Conservation (phyloP, 129 eudicot genomes). For the Escallonia rubra region DNA sequence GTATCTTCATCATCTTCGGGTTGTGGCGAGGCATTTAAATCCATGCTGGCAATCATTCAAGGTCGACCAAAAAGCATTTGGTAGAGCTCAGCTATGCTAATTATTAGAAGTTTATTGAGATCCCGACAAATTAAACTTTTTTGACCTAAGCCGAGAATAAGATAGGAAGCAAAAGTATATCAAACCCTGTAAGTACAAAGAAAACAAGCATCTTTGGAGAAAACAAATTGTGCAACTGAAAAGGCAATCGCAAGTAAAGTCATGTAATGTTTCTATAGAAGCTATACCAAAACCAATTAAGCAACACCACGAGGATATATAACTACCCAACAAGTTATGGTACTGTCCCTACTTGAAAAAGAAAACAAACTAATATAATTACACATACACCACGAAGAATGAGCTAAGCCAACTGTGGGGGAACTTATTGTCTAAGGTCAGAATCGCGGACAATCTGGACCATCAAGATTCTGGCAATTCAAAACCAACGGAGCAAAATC, state of each 20-base stretch:
- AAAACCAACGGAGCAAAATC: neutral
- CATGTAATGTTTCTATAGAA: neutral
- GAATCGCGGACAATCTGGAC: neutral
- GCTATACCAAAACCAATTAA: neutral
- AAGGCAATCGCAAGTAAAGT: neutral
- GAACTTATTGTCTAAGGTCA: neutral
- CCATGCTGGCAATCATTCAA: conserved; percentile 65
- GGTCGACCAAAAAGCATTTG: conserved; percentile 28
- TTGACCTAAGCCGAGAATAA: conserved; percentile 9
- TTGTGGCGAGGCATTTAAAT: conserved; percentile 86
- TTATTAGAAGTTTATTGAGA: conserved; percentile 4
- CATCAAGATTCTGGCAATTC: neutral
- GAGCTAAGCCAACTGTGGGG: neutral
- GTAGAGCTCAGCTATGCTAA: conserved; percentile 6
- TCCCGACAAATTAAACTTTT: neutral
- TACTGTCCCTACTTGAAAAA: neutral
- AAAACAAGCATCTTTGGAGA: neutral
- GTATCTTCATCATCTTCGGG: conserved; percentile 92
- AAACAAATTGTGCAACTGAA: neutral
- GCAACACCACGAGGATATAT: neutral
- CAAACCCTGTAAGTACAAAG: neutral
- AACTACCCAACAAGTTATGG: too few species aligned
- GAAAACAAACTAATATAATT: neutral
- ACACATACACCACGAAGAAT: neutral
- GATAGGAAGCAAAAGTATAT: neutral